Conservation (phyloP, 1,284 basidiomycete species). For the Thelephora terrestris region DNA sequence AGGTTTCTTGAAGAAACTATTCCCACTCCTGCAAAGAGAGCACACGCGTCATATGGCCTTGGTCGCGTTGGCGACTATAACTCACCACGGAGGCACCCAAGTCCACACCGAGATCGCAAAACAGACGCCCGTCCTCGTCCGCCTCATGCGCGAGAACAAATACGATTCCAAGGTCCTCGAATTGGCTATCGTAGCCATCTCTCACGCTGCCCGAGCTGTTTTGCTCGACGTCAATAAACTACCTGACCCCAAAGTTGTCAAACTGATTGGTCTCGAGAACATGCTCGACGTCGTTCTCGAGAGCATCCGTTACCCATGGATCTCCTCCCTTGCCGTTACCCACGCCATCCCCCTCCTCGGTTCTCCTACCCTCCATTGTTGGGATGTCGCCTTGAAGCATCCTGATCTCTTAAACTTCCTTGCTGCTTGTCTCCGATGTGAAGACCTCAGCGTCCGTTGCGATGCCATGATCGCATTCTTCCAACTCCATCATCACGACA, state of each 20-base stretch:
- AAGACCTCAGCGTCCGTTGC: conserved; percentile 40
- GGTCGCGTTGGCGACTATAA: conserved; percentile 44
- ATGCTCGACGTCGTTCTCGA: conserved; percentile 34
- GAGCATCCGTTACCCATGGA: conserved; percentile 33
- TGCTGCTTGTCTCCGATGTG: conserved; percentile 43
- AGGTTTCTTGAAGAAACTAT: conserved; percentile 46
- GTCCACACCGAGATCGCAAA: conserved; percentile 42
- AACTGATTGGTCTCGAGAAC: conserved; percentile 32
- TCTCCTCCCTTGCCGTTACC: conserved; percentile 32
- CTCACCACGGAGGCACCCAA: conserved; percentile 46
- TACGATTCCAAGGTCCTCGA: conserved; percentile 41
- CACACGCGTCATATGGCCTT: conserved; percentile 40
- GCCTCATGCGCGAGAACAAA: conserved; percentile 35
- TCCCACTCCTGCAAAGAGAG: conserved; percentile 39
- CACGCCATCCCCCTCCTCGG: conserved; percentile 42
- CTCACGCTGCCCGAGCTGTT: conserved; percentile 39
- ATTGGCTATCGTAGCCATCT: conserved; percentile 39
- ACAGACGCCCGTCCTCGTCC: conserved; percentile 29
- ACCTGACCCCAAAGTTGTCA: conserved; percentile 24
- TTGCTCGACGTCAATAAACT: conserved; percentile 26
- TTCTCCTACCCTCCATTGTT: conserved; percentile 31
- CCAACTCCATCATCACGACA: conserved; percentile 31
- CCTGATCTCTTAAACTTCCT: conserved; percentile 37
- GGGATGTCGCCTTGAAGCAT: conserved; percentile 31
- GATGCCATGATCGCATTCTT: conserved; percentile 41